Evolutionary conservation across 73 alveolate genomes (phyloP).

Genomic region (Paramecium caudatum): DNA sequence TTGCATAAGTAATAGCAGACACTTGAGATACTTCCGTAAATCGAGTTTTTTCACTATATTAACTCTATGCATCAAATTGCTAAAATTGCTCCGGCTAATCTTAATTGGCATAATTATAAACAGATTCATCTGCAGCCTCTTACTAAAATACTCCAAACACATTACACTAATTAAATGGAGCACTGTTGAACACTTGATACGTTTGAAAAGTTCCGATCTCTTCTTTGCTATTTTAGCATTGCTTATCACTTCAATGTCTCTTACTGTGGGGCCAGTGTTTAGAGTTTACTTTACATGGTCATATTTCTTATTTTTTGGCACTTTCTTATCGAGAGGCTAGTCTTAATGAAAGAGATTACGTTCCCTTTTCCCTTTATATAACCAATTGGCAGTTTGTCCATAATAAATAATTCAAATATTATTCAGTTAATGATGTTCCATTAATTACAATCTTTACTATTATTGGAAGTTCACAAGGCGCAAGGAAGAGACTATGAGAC

Average conservation of each 20-base stretch:
- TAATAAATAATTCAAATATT: background rate
- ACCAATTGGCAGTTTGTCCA: slow-evolving; percentile 74
- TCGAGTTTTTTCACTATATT: slow-evolving; percentile 69
- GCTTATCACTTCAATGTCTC: slow-evolving; percentile 92
- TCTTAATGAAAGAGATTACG: background rate
- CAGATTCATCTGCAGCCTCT: slow-evolving; percentile 74
- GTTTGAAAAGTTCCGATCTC: slow-evolving; percentile 87
- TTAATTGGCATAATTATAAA: slow-evolving; percentile 77
- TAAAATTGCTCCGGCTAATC: background rate
- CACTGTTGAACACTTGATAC: slow-evolving; percentile 89
- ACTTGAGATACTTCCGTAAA: slow-evolving; percentile 79
- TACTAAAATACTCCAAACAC: slow-evolving; percentile 68
- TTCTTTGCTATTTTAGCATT: slow-evolving; percentile 86
- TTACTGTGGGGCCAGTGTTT: slow-evolving; percentile 96
- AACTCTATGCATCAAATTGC: slow-evolving; percentile 55
- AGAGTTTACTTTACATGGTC: slow-evolving; percentile 85
- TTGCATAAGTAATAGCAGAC: slow-evolving; percentile 89
- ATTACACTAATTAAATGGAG: slow-evolving; percentile 80
- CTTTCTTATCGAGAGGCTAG: slow-evolving; percentile 89
- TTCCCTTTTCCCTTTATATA: slow-evolving; percentile 75
- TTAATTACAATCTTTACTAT: background rate
- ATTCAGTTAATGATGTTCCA: background rate
- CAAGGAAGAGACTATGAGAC: slow-evolving; percentile 1
- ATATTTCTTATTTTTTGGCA: slow-evolving; percentile 91
- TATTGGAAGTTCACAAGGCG: background rate